Evolutionary conservation across 768 basidiomycete genomes (phyloP), one percentile per base, ranked within the genome.

Genomic region (Tylopilus subfusipes): DNA sequence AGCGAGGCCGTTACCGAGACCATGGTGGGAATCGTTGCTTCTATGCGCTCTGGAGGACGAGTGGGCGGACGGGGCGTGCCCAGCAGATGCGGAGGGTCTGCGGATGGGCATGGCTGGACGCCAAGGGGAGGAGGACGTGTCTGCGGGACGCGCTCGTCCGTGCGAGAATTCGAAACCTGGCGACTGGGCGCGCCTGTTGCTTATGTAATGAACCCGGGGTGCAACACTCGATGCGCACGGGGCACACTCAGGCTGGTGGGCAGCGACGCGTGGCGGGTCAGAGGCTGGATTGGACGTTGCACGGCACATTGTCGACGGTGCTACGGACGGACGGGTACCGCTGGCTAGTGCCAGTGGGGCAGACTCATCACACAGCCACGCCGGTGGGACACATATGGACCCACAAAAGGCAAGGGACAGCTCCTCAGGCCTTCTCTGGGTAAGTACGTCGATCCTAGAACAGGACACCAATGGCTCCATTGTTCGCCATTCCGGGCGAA

Each of bases 1-100:
- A 5, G 66, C 4, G 46, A 65, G 65, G 22, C 67, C 71, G 39
- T 67, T 71, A 39, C 61, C 68, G 58, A 68, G 59, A 14, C 59
- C 70, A 56, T 81, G 79, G 57, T 82, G 75, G 3, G 86, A 85
- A 54, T 88, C 87, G 52, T 79, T 82, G 64, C 79, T 83, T 71
- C 76, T 80, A 63, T 86, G 85, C 7, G 76, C 76, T 51, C 82
- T 80, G 22, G 77, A 75, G 6, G 76, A 66, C 44, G 65, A 69
- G 13, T 73, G 63, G 34, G 70, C 60, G 3, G 73, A 52, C 8
- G 68, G 57, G 8, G 73, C 65, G 42, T 68, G 71, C n/a, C 75
- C 78, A 38, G 77, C 74, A 51, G 82, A 78, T 10, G 83, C 84
- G 52, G 86, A 87, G 25, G 83, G 76, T 59, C 85, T 78, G 63